Evolutionary conservation across 768 basidiomycete species (phyloP).

Genomic region (Tricholoma saponaceum): DNA sequence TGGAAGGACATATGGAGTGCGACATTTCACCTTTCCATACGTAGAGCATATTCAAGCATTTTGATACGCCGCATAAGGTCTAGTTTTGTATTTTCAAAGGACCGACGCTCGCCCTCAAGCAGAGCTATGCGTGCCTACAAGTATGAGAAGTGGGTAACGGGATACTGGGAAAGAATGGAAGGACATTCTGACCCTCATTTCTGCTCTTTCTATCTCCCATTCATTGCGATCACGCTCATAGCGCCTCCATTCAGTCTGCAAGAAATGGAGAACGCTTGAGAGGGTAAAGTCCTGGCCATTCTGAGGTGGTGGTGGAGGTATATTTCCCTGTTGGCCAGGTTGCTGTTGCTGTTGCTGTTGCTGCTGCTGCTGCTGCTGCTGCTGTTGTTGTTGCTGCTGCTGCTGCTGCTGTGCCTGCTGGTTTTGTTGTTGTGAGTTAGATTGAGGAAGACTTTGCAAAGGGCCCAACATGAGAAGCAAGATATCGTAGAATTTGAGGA

Average conservation of each 20-base stretch:
- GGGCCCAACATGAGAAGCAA: conserved; percentile 71
- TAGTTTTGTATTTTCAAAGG: conserved; percentile 94
- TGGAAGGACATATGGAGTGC: conserved; percentile 8
- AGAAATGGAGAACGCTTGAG: conserved; percentile 92
- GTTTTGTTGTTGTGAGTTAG: conserved; percentile 56
- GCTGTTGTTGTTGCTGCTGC: conserved; percentile 53
- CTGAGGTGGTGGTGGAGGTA: conserved; percentile 75
- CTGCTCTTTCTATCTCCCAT: conserved; percentile 99
- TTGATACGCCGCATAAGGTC: conserved; percentile 96
- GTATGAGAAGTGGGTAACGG: conserved; percentile 24
- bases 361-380: conserved; percentile 22
- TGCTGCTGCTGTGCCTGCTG: conserved; percentile 40
- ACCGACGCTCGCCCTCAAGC: conserved; percentile 93
- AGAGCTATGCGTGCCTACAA: conserved; percentile 91
- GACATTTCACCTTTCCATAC: conserved; percentile 82
- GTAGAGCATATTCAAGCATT: conserved; percentile 97
- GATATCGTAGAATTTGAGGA: conserved; percentile 28
- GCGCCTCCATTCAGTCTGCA: conserved; percentile 96
- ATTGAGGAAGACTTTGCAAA: conserved; percentile 59
- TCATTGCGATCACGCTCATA: conserved; percentile 99
- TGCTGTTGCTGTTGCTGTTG: conserved; percentile 59
- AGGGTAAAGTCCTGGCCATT: conserved; percentile 92
- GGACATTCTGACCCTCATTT: conserved; percentile 82
- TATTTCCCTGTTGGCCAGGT: conserved; percentile 45
- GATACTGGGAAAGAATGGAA: conserved; percentile 16